Evolutionary conservation across 2,329 filamentous ascomycete genomes (phyloP), one percentile per base, ranked within the genome.

Genomic region (Alternaria infectoria): DNA sequence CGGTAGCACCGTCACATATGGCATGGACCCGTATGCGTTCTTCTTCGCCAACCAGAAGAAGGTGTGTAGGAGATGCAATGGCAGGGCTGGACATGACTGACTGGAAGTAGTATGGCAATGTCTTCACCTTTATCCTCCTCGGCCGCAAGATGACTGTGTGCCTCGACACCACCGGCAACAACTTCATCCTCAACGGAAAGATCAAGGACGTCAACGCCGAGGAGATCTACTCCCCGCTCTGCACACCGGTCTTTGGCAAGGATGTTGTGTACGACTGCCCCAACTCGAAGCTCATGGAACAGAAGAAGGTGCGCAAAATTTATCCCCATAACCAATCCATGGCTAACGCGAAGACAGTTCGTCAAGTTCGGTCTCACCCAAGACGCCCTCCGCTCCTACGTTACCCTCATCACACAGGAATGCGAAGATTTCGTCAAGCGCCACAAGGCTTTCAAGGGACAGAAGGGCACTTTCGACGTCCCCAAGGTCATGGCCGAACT

Each of bases 231-330:
- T 90, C 88, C 59, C 90, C 92, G 59, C 85, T 97, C 61, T 88
- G 86, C 23, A 89, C 87, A 6, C 88, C 88, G 47, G 87, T 90
- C 4, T 97, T 97, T 77, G 93, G 93, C 70, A 89, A 88, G 73
- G 90, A 94, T 82, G 93, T 97, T 25, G 92, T 96, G 57, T 97
- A 96, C 78, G 93, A 96, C 79, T 96, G 93, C 82, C 92, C 93
- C 45, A 96, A 96, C 79, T 86, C 92, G 62, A 96, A 96, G 82
- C 87, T 97, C 76, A 96, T 97, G 93, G 93, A 97, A 83, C 93
- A 97, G 85, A 97, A 97, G 85, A 96, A 95, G 88, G 92, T 93
- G 79, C 66, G 81, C 59, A 50, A 47, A 17, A 1, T 9, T 5
- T 26, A 40, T 3, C 5, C 8, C 5, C 23, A n/a, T 25, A 7